phyloP scores from a whole-genome alignment of 495 filamentous ascomycete species.

The Polyplosphaeria fusca region DNA sequence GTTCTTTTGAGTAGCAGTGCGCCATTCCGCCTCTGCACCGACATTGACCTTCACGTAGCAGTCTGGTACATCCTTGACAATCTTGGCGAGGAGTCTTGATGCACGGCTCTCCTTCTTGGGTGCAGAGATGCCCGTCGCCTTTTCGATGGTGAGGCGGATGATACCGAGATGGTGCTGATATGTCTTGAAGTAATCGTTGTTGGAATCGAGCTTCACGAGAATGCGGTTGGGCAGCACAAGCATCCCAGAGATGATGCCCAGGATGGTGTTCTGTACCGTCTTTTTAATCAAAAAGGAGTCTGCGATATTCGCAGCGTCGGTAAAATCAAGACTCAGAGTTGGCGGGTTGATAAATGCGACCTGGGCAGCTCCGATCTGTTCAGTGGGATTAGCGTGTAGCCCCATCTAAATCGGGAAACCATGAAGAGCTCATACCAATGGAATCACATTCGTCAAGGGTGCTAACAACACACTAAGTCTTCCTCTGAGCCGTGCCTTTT shows the following conservation, averaged over 20 bases:
- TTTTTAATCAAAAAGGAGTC: slow-evolving; percentile 41
- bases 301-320: slow-evolving; percentile 44
- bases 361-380: slow-evolving; percentile 46
- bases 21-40: slow-evolving; percentile 42
- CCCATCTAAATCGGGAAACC: no score
- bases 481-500: slow-evolving; percentile 45
- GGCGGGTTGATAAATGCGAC: slow-evolving; percentile 48
- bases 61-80: slow-evolving; percentile 42
- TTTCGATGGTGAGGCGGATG: slow-evolving; percentile 44
- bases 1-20: slow-evolving; percentile 43
- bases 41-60: slow-evolving; percentile 43
- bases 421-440: slow-evolving; percentile 36
- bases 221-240: slow-evolving; percentile 46
- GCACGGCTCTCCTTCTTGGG: slow-evolving; percentile 25
- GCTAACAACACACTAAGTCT: slow-evolving; percentile 42
- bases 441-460: slow-evolving; percentile 44
- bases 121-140: slow-evolving; percentile 36
- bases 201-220: slow-evolving; percentile 44
- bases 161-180: slow-evolving; percentile 44
- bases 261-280: slow-evolving; percentile 39
- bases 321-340: slow-evolving; percentile 43
- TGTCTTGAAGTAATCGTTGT: slow-evolving; percentile 46
- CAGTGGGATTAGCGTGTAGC: no score
- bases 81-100: slow-evolving; percentile 38
- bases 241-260: slow-evolving; percentile 43